Evolutionary conservation across 805 yeast genomes (phyloP).

Genomic region (Ogataea nitratoaversa): DNA sequence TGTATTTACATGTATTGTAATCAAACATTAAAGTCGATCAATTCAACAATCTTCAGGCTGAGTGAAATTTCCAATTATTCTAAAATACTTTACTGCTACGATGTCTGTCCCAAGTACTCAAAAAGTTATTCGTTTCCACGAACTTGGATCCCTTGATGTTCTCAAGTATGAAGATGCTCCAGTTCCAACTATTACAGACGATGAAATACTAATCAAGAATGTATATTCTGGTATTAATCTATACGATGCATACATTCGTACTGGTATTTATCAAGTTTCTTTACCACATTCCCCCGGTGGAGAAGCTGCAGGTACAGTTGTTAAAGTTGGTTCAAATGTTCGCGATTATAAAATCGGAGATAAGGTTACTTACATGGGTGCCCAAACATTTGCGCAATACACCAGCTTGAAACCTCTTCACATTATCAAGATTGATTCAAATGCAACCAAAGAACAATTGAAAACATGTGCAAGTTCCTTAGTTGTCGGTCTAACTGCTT

Average conservation of each 20-base stretch:
- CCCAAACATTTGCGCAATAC: slow-evolving; percentile 68
- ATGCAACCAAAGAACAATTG: slow-evolving; percentile 43
- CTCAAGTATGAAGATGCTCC: slow-evolving; percentile 54
- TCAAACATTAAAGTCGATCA: no score
- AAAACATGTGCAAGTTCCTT: slow-evolving; percentile 57
- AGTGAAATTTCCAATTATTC: no score
- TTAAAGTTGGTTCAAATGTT: slow-evolving; percentile 57
- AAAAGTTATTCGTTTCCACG: slow-evolving; percentile 50
- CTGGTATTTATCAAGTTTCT: slow-evolving; percentile 63
- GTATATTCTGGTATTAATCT: slow-evolving; percentile 75
- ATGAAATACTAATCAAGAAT: slow-evolving; percentile 69
- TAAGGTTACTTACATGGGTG: slow-evolving; percentile 53
- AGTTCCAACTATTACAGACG: slow-evolving; percentile 51
- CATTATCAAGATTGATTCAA: slow-evolving; percentile 46
- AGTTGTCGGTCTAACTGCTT: slow-evolving; percentile 76
- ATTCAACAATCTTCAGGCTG: no score
- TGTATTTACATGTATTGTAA: no score
- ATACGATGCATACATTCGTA: slow-evolving; percentile 79
- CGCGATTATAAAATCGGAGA: slow-evolving; percentile 60
- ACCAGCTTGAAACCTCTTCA: slow-evolving; percentile 40
- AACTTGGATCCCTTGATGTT: slow-evolving; percentile 53
- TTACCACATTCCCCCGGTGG: slow-evolving; percentile 67
- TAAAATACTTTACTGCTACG: no score
- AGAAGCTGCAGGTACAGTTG: slow-evolving; percentile 67
- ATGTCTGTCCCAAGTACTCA: slow-evolving; percentile 47